These are phyloP conservation scores for Immersiella caudata DNA, from an alignment of 495 filamentous ascomycete species.

Conservation along the genomic window DNA sequence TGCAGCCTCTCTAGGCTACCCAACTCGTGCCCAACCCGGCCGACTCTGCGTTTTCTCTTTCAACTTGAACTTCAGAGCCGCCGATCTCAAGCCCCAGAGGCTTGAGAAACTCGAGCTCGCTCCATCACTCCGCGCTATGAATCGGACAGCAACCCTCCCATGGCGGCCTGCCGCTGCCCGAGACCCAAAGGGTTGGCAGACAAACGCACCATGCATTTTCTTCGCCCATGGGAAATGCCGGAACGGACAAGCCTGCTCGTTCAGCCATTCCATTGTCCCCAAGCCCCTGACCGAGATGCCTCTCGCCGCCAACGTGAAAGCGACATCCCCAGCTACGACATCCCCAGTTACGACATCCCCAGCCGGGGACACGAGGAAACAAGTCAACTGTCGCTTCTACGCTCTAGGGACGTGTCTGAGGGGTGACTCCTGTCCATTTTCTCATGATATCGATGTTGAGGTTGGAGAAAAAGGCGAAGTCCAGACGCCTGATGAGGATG, in stretches of 20 bases:
- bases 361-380: not conserved
- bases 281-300: not conserved
- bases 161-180: conserved; percentile 7
- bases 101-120: too few species aligned
- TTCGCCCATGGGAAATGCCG: conserved; percentile 5
- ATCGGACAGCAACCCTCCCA: not conserved
- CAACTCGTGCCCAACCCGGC: not conserved
- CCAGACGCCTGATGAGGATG: not conserved
- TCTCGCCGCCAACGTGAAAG: not conserved
- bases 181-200: not conserved
- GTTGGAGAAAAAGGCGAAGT: not conserved
- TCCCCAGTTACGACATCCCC: too few species aligned
- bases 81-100: not conserved
- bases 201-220: conserved; percentile 3
- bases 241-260: conserved; percentile 1
- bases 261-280: not conserved
- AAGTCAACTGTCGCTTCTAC: conserved; percentile 9
- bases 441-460: not conserved
- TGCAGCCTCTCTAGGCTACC: not conserved
- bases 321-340: too few species aligned
- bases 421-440: conserved; percentile 6
- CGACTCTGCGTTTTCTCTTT: not conserved
- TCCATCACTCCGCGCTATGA: not conserved
- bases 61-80: too few species aligned
- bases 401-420: not conserved